A percentile compares a stretch with the other conserved stretches of the same genome.
phyloP scores from a whole-genome alignment of 768 basidiomycete genomes.

The Cyclocybe cylindracea region DNA sequence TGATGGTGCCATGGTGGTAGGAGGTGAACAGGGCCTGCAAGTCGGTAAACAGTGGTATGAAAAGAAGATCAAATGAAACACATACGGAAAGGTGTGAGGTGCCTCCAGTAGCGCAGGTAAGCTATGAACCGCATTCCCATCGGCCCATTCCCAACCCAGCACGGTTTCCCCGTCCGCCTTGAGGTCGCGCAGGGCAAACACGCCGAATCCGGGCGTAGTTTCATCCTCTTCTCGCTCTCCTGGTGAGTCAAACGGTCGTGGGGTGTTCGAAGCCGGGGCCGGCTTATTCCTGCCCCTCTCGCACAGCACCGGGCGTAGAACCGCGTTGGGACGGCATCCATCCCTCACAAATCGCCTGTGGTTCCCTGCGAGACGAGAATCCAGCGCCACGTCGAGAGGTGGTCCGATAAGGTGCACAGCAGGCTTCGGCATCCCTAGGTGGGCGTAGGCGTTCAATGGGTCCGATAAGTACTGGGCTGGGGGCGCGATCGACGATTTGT shows the following conservation, averaged over 20 bases:
- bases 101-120: slow-evolving; percentile 67
- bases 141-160: slow-evolving; percentile 97
- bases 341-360: slow-evolving; percentile 62
- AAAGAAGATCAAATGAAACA: slow-evolving; percentile 23
- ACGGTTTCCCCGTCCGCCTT: slow-evolving; percentile 79
- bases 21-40: neutral
- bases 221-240: neutral
- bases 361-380: slow-evolving; percentile 71
- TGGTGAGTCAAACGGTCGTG: no score
- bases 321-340: slow-evolving; percentile 69
- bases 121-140: slow-evolving; percentile 80
- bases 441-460: slow-evolving; percentile 90
- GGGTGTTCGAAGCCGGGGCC: no score
- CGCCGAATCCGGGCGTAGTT: slow-evolving; percentile 63
- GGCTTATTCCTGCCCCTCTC: neutral
- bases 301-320: slow-evolving; percentile 55
- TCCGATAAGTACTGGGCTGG: slow-evolving; percentile 71
- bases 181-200: slow-evolving; percentile 80
- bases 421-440: slow-evolving; percentile 81
- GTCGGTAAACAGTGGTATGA: neutral
- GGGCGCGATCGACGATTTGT: slow-evolving; percentile 64
- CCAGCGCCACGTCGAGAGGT: slow-evolving; percentile 74
- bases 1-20: no score
- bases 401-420: slow-evolving; percentile 79
- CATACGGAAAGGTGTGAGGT: slow-evolving; percentile 58